phyloP scores from a whole-genome alignment of 768 basidiomycete genomes.

The Agrocybe praecox region DNA sequence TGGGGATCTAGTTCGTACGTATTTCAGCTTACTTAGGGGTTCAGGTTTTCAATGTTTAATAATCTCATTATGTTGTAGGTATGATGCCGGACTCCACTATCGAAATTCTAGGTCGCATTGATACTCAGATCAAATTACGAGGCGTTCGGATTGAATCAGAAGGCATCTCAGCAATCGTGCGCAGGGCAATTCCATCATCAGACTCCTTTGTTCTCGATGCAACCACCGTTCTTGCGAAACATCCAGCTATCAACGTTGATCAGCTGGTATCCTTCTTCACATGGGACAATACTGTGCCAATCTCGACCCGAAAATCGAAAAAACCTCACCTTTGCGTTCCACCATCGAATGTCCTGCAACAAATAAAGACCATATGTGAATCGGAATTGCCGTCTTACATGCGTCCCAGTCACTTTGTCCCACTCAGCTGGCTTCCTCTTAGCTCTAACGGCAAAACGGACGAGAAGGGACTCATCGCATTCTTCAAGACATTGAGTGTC shows the following conservation, averaged over 20 bases:
- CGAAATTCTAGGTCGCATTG: conserved; percentile 52
- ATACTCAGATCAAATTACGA: conserved; percentile 53
- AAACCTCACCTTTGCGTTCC: conserved; percentile 18
- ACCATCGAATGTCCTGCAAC: conserved; percentile 28
- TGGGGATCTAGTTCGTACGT: conserved; percentile 47
- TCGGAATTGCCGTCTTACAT: conserved; percentile 49
- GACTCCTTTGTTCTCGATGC: conserved; percentile 33
- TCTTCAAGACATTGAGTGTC: conserved; percentile 28
- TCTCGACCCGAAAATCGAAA: conserved; percentile 38
- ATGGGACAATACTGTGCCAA: conserved; percentile 37
- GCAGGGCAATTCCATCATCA: conserved; percentile 28
- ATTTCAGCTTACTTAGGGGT: background rate
- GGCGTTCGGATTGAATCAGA: conserved; percentile 58
- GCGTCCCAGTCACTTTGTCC: conserved; percentile 52
- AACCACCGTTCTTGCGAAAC: conserved; percentile 43
- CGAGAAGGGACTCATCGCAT: conserved; percentile 30
- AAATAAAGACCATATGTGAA: conserved; percentile 38
- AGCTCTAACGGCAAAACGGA: conserved; percentile 42
- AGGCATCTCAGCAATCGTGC: conserved; percentile 49
- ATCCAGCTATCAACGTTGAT: conserved; percentile 43
- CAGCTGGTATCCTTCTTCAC: conserved; percentile 50
- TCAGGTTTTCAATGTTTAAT: background rate
- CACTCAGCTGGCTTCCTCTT: conserved; percentile 49
- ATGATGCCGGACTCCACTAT: conserved; percentile 52
- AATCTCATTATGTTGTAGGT: conserved; percentile 23